Evolutionary conservation across 176 grass and related monocot species (phyloP).

Genomic region (Guadua angustifolia): DNA sequence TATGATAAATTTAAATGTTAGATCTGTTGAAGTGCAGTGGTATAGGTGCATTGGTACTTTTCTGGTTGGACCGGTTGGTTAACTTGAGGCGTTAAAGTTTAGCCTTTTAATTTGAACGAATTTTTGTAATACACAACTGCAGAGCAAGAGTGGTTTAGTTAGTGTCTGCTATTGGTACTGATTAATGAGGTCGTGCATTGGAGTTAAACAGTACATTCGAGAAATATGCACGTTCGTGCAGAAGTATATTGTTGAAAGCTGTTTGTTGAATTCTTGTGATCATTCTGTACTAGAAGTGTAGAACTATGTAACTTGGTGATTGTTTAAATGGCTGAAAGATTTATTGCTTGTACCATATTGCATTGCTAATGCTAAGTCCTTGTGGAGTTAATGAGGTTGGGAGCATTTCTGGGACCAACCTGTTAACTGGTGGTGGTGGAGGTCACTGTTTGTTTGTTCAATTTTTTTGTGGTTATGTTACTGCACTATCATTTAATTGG

Average conservation of each 20-base stretch:
- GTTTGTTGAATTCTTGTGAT: background rate
- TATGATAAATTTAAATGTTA: background rate
- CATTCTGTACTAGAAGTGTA: background rate
- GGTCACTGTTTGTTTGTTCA: background rate
- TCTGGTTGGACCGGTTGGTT: background rate
- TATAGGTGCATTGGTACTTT: slow-evolving; percentile 8
- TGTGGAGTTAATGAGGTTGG: background rate
- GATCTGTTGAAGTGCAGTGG: background rate
- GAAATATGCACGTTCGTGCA: background rate
- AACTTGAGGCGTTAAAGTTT: background rate
- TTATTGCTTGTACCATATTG: background rate
- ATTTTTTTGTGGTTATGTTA: background rate
- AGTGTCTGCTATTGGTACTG: background rate
- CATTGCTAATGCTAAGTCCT: background rate
- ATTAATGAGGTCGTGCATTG: background rate
- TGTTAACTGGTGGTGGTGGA: background rate
- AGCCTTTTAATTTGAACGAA: background rate
- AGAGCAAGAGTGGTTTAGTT: background rate
- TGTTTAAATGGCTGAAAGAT: background rate
- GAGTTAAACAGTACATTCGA: background rate
- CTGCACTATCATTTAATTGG: background rate
- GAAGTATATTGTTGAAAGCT: background rate
- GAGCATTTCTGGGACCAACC: background rate
- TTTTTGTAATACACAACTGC: background rate
- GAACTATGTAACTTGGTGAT: slow-evolving; percentile 1